These are phyloP conservation scores for Pythium aphanidermatum DNA, from an alignment of 352 stramenopile genomes.

Conservation along the genomic window DNA sequence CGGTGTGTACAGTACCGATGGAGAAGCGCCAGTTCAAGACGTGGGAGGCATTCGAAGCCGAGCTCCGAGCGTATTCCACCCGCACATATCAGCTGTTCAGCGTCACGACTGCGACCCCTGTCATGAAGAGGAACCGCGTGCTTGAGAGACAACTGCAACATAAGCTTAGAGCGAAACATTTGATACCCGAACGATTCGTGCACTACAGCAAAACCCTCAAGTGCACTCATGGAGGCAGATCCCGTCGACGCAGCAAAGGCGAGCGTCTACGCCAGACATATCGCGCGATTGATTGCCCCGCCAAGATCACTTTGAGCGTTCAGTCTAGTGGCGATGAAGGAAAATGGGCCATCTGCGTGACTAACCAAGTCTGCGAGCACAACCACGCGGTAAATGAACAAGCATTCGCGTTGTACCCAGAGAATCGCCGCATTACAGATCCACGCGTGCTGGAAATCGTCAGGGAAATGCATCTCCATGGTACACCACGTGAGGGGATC, in stretches of 20 bases:
- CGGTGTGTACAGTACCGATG: too few relatives aligned
- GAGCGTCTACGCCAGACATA: constrained; percentile 1
- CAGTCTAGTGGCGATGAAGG: not conserved
- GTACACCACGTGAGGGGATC: constrained; percentile 6
- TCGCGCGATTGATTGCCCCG: constrained; percentile 3
- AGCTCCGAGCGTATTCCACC: constrained; percentile 3
- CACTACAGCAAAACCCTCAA: constrained; percentile 2
- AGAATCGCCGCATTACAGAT: constrained; percentile 7
- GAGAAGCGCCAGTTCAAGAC: constrained; percentile 2
- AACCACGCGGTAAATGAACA: constrained; percentile 8
- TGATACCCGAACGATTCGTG: constrained; percentile 8
- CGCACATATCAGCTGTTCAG: constrained; percentile 7
- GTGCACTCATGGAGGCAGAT: constrained; percentile 7
- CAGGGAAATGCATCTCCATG: constrained; percentile 1
- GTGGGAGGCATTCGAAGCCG: constrained; percentile 2
- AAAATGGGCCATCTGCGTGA: constrained; percentile 10
- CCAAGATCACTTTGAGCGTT: constrained; percentile 1
- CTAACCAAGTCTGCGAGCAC: constrained; percentile 4
- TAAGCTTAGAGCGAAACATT: not conserved
- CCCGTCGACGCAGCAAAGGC: constrained; percentile 3
- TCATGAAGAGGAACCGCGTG: too few relatives aligned
- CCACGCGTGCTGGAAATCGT: constrained; percentile 8
- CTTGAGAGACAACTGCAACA: not conserved
- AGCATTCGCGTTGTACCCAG: constrained; percentile 8
- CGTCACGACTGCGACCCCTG: not conserved